These are phyloP conservation scores for Ploettnerulaceae sp. DNA, from an alignment of 2,329 filamentous ascomycete species.

Conservation along the genomic window DNA sequence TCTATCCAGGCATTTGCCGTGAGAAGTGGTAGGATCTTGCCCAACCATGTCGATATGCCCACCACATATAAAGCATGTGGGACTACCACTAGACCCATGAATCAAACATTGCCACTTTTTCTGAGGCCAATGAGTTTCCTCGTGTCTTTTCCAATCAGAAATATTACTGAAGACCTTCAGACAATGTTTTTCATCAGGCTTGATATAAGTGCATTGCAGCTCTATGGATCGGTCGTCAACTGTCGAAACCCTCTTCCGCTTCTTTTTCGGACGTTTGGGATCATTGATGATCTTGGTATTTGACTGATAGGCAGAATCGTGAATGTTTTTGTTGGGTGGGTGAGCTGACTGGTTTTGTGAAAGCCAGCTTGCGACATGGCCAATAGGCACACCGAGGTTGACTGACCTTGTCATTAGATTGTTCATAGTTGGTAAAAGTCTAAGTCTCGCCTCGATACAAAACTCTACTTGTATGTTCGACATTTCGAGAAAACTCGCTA, in stretches of 20 bases:
- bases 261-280: neutral
- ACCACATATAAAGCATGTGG: neutral
- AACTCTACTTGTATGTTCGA: neutral
- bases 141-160: constrained; percentile 9
- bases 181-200: neutral
- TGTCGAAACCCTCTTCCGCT: neutral
- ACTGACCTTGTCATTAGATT: neutral
- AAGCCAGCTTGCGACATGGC: constrained; percentile 1
- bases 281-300: neutral
- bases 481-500: neutral
- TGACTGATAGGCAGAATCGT: constrained; percentile 9
- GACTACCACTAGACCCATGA: neutral
- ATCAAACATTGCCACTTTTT: constrained; percentile 8
- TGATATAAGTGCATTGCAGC: constrained; percentile 5
- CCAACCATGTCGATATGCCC: neutral
- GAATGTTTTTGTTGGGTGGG: neutral
- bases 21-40: neutral
- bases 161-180: constrained; percentile 1
- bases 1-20: neutral
- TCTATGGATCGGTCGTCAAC: neutral
- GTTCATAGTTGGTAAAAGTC: neutral
- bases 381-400: neutral
- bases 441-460: constrained; percentile 1
- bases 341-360: neutral
- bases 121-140: constrained; percentile 9